phyloP scores from a whole-genome alignment of 352 stramenopile genomes.

The Phytophthora meadii region DNA sequence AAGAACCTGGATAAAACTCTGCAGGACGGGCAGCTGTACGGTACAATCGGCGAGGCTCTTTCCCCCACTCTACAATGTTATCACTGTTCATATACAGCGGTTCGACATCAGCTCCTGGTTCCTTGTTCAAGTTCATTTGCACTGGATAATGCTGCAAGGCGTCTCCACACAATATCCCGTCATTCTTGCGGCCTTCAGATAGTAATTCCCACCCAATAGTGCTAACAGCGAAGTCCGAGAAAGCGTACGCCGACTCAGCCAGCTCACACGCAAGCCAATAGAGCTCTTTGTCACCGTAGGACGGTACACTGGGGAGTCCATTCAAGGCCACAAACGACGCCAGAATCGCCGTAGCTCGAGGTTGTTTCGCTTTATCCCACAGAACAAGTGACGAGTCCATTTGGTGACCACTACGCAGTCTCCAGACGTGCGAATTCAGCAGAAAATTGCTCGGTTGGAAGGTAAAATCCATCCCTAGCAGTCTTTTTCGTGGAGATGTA shows the following conservation, averaged over 20 bases:
- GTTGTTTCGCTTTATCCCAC: conserved; percentile 53
- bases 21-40: conserved; percentile 36
- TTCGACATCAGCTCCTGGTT: conserved; percentile 23
- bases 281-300: conserved; percentile 64
- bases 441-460: conserved; percentile 45
- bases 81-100: conserved; percentile 66
- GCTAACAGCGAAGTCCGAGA: conserved; percentile 49
- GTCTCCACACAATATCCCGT: conserved; percentile 52
- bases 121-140: conserved; percentile 16
- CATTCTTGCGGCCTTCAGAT: conserved; percentile 10
- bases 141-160: conserved; percentile 52
- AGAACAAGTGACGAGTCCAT: conserved; percentile 61
- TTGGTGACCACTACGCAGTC: conserved; percentile 48
- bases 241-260: conserved; percentile 53
- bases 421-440: conserved; percentile 45
- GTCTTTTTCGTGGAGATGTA: conserved; percentile 1
- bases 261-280: conserved; percentile 62
- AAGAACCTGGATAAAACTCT: conserved; percentile 45
- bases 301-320: conserved; percentile 20
- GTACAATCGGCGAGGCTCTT: conserved; percentile 28
- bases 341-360: conserved; percentile 51
- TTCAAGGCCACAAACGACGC: conserved; percentile 49
- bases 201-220: conserved; percentile 36
- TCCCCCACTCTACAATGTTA: conserved; percentile 46
- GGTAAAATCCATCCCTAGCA: conserved; percentile 27